Percentiles rank a stretch among this genome's conserved stretches.
Evolutionary conservation across 345 rosid species (phyloP).

Genomic region (Euphorbia tirucalli): DNA sequence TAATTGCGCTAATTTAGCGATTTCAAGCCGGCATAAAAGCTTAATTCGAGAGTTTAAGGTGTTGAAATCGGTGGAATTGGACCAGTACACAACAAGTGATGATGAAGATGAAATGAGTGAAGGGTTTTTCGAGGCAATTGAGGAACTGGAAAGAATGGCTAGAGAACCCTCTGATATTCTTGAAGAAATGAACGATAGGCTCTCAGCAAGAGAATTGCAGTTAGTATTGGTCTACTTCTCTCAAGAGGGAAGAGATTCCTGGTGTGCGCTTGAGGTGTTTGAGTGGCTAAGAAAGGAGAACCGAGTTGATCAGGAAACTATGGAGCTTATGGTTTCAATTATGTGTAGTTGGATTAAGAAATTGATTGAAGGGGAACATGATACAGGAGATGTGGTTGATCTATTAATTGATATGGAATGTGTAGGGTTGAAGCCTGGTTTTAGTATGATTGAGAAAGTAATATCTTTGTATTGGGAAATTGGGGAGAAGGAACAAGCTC

Average conservation of each 20-base stretch:
- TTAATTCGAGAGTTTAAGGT: constrained; percentile 35
- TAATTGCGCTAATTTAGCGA: constrained; percentile 18
- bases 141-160: constrained; percentile 78
- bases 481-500: constrained; percentile 56
- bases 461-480: constrained; percentile 81
- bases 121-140: constrained; percentile 82
- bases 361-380: constrained; percentile 56
- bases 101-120: constrained; percentile 74
- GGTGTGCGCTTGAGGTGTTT: constrained; percentile 95
- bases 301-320: constrained; percentile 75
- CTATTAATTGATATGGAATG: constrained; percentile 87
- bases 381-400: constrained; percentile 64
- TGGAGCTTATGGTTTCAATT: constrained; percentile 93
- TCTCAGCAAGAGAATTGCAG: constrained; percentile 73
- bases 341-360: constrained; percentile 91
- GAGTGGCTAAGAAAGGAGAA: constrained; percentile 87
- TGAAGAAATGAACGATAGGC: constrained; percentile 80
- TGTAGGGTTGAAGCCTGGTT: constrained; percentile 79
- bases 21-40: constrained; percentile 9
- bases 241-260: constrained; percentile 91
- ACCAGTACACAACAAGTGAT: constrained; percentile 59
- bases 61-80: constrained; percentile 61
- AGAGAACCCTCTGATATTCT: constrained; percentile 89
- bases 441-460: constrained; percentile 95
- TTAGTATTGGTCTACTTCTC: constrained; percentile 85